Evolutionary conservation across 108 stramenopile species (phyloP).

Genomic region (Mayamaea pseudoterrestris): DNA sequence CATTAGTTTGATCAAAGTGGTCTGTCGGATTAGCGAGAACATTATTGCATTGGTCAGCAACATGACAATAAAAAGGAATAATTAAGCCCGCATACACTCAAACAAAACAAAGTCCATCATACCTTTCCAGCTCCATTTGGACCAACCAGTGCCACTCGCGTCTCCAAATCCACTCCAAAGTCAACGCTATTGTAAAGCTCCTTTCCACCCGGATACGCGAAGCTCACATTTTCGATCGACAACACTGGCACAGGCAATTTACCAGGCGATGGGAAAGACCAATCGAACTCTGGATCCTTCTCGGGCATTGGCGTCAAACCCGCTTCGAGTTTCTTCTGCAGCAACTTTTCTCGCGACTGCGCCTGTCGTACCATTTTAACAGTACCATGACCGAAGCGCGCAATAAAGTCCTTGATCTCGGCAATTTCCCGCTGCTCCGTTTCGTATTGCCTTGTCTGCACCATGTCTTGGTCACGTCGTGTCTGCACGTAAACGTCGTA

Average conservation of each 20-base stretch:
- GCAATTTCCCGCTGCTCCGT: constrained; percentile 96
- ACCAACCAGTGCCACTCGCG: constrained; percentile 78
- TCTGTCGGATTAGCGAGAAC: constrained; percentile 32
- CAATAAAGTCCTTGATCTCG: constrained; percentile 91
- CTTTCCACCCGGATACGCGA: constrained; percentile 60
- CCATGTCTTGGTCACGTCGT: constrained; percentile 90
- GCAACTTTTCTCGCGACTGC: constrained; percentile 82
- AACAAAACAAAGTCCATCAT: background rate
- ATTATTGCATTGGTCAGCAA: background rate
- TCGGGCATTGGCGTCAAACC: constrained; percentile 77
- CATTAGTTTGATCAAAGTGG: constrained; percentile 93
- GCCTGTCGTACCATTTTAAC: constrained; percentile 94
- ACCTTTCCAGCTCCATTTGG: constrained; percentile 54
- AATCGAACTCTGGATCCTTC: constrained; percentile 63
- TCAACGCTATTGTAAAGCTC: constrained; percentile 72
- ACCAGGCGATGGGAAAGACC: constrained; percentile 75
- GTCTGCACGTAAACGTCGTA: constrained; percentile 93
- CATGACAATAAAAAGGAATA: background rate
- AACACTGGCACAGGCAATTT: constrained; percentile 77
- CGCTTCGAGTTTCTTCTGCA: constrained; percentile 84
- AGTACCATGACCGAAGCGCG: constrained; percentile 92
- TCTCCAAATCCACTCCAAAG: constrained; percentile 84
- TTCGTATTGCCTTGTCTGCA: constrained; percentile 90
- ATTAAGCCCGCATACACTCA: background rate
- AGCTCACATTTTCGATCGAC: constrained; percentile 68